Percentiles rank a stretch among this genome's conserved stretches.
Conservation (phyloP, 495 filamentous ascomycete species). For the Friedmanniomyces simplex region DNA sequence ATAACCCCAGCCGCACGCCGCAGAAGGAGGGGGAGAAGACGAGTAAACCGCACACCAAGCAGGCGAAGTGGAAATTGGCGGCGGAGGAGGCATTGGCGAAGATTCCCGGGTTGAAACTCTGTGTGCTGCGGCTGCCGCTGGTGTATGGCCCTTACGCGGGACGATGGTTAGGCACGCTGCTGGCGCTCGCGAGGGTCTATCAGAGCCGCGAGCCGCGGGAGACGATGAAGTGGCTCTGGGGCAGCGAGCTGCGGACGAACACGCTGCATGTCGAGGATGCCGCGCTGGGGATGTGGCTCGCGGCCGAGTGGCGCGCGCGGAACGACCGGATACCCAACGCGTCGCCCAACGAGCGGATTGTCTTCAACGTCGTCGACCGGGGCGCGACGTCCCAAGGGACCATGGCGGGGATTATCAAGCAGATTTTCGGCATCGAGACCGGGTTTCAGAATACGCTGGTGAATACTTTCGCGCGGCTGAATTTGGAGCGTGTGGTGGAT, state of each 20-base stretch:
- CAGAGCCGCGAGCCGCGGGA: constrained; percentile 54
- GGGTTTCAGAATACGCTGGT: constrained; percentile 79
- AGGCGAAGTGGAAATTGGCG: constrained; percentile 84
- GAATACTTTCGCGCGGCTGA: constrained; percentile 77
- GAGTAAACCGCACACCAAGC: constrained; percentile 78
- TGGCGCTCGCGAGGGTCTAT: constrained; percentile 85
- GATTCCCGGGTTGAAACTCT: constrained; percentile 67
- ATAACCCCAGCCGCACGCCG: constrained; percentile 76
- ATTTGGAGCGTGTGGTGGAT: constrained; percentile 87
- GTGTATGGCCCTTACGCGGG: constrained; percentile 89
- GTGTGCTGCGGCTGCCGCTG: constrained; percentile 72
- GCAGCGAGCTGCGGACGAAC: constrained; percentile 79
- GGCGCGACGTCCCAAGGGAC: constrained; percentile 59
- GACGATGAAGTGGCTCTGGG: constrained; percentile 80
- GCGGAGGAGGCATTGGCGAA: constrained; percentile 76
- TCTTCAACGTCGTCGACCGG: constrained; percentile 92
- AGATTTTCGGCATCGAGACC: constrained; percentile 77
- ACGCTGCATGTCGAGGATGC: constrained; percentile 90
- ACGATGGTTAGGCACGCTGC: constrained; percentile 71
- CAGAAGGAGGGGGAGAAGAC: constrained; percentile 71
- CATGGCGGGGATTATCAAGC: constrained; percentile 65
- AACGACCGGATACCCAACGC: constrained; percentile 13
- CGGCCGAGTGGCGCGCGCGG: constrained; percentile 68
- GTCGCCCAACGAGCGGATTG: constrained; percentile 33
- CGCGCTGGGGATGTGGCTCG: constrained; percentile 66